Conservation (phyloP, 768 basidiomycete genomes). For the Lanmaoa rubissima region DNA sequence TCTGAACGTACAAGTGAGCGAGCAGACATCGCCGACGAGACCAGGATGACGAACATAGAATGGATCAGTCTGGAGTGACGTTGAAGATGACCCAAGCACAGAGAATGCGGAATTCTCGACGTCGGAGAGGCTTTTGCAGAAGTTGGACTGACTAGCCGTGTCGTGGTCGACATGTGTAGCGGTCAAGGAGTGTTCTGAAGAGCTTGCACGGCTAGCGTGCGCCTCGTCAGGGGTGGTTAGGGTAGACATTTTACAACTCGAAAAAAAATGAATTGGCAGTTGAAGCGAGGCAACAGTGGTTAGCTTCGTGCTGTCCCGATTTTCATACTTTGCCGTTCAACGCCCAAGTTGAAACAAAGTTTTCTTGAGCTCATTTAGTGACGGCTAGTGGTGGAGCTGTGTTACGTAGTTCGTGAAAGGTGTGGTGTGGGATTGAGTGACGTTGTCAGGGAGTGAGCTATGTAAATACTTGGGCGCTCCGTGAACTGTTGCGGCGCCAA, state of each 20-base stretch:
- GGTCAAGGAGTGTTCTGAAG: slow-evolving; percentile 12
- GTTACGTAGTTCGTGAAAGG: slow-evolving; percentile 11
- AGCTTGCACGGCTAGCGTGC: slow-evolving; percentile 13
- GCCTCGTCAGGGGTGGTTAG: slow-evolving; percentile 8
- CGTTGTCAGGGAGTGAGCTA: not conserved
- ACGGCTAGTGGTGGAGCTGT: slow-evolving; percentile 11
- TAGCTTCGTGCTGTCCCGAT: not conserved
- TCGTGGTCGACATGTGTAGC: slow-evolving; percentile 9
- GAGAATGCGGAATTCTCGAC: slow-evolving; percentile 9
- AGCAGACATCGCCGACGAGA: not conserved
- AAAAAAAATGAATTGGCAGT: slow-evolving; percentile 16
- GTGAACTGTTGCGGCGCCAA: not conserved
- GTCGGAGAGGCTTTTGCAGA: not conserved
- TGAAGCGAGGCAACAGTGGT: slow-evolving; percentile 2
- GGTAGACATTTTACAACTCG: slow-evolving; percentile 12
- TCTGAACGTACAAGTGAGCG: slow-evolving; percentile 22
- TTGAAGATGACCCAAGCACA: slow-evolving; percentile 1
- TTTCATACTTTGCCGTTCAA: slow-evolving; percentile 4
- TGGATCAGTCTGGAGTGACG: not conserved
- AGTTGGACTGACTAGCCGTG: not conserved
- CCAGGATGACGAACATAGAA: slow-evolving; percentile 13
- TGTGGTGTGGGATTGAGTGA: not conserved
- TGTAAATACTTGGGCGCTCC: not conserved
- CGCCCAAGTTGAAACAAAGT: not conserved
- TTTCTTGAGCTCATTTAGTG: not conserved